Conservation (phyloP, 2,329 filamentous ascomycete species). For the Aspergillus fijiensis region DNA sequence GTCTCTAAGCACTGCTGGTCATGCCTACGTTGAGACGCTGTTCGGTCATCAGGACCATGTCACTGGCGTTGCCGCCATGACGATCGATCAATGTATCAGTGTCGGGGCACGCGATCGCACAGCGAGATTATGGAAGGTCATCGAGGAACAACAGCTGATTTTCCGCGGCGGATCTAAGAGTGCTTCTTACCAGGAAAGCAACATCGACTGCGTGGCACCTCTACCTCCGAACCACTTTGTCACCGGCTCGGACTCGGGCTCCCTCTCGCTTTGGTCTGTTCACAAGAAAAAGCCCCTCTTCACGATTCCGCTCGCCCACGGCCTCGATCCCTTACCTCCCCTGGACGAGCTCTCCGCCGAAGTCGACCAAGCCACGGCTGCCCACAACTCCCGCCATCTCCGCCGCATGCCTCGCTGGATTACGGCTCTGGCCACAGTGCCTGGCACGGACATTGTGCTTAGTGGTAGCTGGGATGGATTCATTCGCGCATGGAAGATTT, state of each 20-base stretch:
- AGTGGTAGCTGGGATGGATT: slow-evolving; percentile 94
- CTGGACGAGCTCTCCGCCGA: slow-evolving; percentile 73
- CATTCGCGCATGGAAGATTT: slow-evolving; percentile 80
- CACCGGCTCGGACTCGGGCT: slow-evolving; percentile 89
- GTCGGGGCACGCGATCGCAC: slow-evolving; percentile 90
- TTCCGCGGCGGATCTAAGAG: slow-evolving; percentile 73
- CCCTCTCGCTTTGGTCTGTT: slow-evolving; percentile 80
- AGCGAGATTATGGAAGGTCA: slow-evolving; percentile 91
- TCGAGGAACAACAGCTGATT: slow-evolving; percentile 91
- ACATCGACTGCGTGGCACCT: slow-evolving; percentile 87
- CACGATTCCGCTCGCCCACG: slow-evolving; percentile 78
- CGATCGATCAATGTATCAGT: slow-evolving; percentile 83
- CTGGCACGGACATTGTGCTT: slow-evolving; percentile 85
- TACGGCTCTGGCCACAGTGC: slow-evolving; percentile 80
- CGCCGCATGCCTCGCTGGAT: slow-evolving; percentile 77
- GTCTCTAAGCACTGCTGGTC: slow-evolving; percentile 73
- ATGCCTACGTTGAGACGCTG: slow-evolving; percentile 91
- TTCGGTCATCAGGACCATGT: slow-evolving; percentile 95
- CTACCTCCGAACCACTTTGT: slow-evolving; percentile 89
- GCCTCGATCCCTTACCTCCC: slow-evolving; percentile 70
- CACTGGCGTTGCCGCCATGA: slow-evolving; percentile 76
- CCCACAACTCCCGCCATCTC: slow-evolving; percentile 44
- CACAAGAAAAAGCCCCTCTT: slow-evolving; percentile 93
- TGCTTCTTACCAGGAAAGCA: slow-evolving; percentile 66
- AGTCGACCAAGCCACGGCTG: slow-evolving; percentile 57